Evolutionary conservation across 225 moss, liverwort and hornwort species (phyloP).

Genomic region (Lunularia cruciata): DNA sequence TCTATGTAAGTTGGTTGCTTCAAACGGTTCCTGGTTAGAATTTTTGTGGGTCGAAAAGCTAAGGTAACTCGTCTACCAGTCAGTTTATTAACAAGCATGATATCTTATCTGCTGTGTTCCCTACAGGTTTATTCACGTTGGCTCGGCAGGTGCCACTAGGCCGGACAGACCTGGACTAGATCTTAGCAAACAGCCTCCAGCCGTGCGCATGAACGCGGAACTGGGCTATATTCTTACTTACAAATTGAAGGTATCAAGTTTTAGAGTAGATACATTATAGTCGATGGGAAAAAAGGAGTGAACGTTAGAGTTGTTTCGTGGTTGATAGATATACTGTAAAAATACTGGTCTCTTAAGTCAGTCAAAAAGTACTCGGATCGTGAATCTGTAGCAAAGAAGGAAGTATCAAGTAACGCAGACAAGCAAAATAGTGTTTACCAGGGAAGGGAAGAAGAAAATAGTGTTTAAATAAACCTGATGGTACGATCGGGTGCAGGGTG

Average conservation of each 20-base stretch:
- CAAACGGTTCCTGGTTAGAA: background rate
- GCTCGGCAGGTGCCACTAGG: conserved; percentile 87
- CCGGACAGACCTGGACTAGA: conserved; percentile 87
- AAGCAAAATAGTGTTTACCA: too few relatives aligned
- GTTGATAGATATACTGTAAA: too few relatives aligned
- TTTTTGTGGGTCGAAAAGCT: background rate
- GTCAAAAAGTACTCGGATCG: too few relatives aligned
- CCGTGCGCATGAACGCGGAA: conserved; percentile 91
- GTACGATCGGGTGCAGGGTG: conserved; percentile 52
- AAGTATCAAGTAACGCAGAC: too few relatives aligned
- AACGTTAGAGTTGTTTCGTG: too few relatives aligned
- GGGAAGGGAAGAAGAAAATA: too few relatives aligned
- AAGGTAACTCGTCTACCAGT: background rate
- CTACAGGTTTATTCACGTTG: conserved; percentile 70
- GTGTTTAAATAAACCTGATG: too few relatives aligned
- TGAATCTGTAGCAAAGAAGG: too few relatives aligned
- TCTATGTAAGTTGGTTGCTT: background rate
- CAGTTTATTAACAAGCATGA: background rate
- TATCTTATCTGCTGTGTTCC: background rate
- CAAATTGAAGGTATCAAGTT: conserved; percentile 60
- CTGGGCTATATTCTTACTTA: conserved; percentile 78
- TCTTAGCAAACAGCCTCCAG: conserved; percentile 88
- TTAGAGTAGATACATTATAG: too few relatives aligned
- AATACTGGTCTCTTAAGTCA: too few relatives aligned
- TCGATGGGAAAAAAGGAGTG: too few relatives aligned